Conservation (phyloP, 2,329 filamentous ascomycete genomes). For the Aureobasidium musti region DNA sequence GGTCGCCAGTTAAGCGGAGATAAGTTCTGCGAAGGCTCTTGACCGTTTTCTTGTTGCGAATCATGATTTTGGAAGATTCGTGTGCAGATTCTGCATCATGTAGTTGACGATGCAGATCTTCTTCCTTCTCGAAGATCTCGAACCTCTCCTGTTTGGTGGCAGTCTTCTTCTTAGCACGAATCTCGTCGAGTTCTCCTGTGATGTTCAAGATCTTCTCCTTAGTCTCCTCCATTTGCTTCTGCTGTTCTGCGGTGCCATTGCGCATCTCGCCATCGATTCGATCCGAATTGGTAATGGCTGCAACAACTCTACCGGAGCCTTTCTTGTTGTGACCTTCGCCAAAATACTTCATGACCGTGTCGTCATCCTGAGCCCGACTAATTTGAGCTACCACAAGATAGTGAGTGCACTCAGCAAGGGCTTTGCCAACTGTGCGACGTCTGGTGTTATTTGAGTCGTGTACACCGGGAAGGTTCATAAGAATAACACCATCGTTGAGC, state of each 20-base stretch:
- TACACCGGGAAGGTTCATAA: constrained; percentile 34
- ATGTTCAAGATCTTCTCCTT: neutral
- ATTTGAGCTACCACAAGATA: constrained; percentile 30
- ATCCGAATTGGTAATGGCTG: constrained; percentile 31
- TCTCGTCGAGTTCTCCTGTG: neutral
- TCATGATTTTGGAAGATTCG: constrained; percentile 19
- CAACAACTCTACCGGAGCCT: constrained; percentile 28
- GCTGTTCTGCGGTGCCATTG: neutral
- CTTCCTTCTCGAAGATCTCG: constrained; percentile 1
- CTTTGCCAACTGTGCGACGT: constrained; percentile 19
- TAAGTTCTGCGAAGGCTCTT: constrained; percentile 23
- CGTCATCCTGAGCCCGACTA: constrained; percentile 30
- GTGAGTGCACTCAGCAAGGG: constrained; percentile 32
- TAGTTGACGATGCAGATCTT: neutral
- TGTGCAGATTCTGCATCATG: neutral
- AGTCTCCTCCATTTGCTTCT: constrained; percentile 14
- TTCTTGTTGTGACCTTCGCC: neutral
- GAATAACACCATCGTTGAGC: constrained; percentile 30
- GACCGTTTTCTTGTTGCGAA: constrained; percentile 28
- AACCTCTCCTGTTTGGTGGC: neutral
- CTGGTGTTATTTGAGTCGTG: constrained; percentile 33
- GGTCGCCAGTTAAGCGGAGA: constrained; percentile 21
- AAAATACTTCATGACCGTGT: neutral
- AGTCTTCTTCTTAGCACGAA: constrained; percentile 1
- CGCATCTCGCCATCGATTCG: constrained; percentile 30